Base-by-base conservation (phyloP, 2,329 filamentous ascomycete species). In the Aspergillus sp. region DNA sequence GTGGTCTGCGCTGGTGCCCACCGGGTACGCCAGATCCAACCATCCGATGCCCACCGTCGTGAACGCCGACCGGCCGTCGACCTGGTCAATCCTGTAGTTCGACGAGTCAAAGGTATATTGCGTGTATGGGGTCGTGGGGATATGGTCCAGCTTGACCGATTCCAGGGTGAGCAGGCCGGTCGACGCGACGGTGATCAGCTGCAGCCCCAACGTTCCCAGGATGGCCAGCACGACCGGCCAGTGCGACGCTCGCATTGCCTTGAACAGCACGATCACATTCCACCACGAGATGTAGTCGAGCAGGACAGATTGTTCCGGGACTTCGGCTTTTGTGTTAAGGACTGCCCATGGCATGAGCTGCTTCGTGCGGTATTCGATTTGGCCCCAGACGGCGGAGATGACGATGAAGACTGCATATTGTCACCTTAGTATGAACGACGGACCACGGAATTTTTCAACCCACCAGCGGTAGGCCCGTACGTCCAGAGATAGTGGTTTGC, bases 341-440 rank as follows among this genome's bases (percentile, higher is more conserved):
- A 21, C 11, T 32, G n/a, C n/a, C 52, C 55, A 57, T 34, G 55
- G 52, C 45, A 48, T 50, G 13, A 55, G 49, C n/a, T 55, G 52
- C 20, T 52, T 54, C 29, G 49, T 52, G 11, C 46, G 55, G 21
- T 55, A 57, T 5, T 54, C 45, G 16, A 53, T 31, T 29, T 48
- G 55, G 4, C 55, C 52, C 55, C 52, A 57, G n/a, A 40, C 16
- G 36, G 16, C 7, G 9, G 29, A 13, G 29, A 7, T 32, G 7
- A 32, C 7, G 19, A 52, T 29, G n/a, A 54, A 31, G 6, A 45
- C 50, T 16, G 38, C 25, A n/a, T n/a, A n/a, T n/a, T n/a, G n/a
- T n/a, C n/a, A n/a, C n/a, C n/a, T n/a, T n/a, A n/a, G n/a, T n/a
- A n/a, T n/a, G n/a, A n/a, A n/a, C n/a, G n/a, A n/a, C n/a, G n/a